A percentile compares a stretch with the other conserved stretches of the same genome.
Evolutionary conservation across 2,329 filamentous ascomycete genomes (phyloP).

Genomic region (Cytospora paraplurivora): DNA sequence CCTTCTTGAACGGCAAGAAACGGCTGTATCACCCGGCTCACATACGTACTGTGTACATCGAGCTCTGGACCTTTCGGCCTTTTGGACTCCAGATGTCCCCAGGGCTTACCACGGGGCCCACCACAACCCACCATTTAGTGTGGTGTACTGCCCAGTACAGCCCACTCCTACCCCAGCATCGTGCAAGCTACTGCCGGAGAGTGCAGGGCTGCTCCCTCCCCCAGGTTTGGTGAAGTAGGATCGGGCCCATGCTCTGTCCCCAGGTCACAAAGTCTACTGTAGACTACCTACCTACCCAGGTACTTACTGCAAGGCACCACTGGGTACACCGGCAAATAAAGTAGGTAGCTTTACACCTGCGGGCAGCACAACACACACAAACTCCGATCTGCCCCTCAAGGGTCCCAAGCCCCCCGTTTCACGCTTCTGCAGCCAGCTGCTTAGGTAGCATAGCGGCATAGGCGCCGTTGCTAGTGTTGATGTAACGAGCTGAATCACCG

Average conservation of each 20-base stretch:
- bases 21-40: too few relatives aligned
- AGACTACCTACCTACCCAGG: too few relatives aligned
- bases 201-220: neutral
- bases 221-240: neutral
- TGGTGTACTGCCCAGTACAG: too few relatives aligned
- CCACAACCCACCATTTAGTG: too few relatives aligned
- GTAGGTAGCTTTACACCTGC: neutral
- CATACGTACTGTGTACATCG: neutral
- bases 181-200: neutral
- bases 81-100: neutral
- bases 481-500: too few relatives aligned
- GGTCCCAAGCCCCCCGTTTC: neutral
- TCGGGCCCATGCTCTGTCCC: too few relatives aligned
- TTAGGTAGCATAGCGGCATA: neutral
- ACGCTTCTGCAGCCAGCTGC: neutral
- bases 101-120: too few relatives aligned
- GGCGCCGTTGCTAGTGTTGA: neutral
- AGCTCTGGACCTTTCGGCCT: neutral
- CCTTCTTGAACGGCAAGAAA: too few relatives aligned
- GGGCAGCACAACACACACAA: neutral
- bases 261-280: too few relatives aligned
- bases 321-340: neutral
- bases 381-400: too few relatives aligned
- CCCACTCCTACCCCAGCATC: too few relatives aligned
- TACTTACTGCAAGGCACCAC: neutral